Conservation (phyloP, 306 rosid genomes). For the Fagus crenata region DNA sequence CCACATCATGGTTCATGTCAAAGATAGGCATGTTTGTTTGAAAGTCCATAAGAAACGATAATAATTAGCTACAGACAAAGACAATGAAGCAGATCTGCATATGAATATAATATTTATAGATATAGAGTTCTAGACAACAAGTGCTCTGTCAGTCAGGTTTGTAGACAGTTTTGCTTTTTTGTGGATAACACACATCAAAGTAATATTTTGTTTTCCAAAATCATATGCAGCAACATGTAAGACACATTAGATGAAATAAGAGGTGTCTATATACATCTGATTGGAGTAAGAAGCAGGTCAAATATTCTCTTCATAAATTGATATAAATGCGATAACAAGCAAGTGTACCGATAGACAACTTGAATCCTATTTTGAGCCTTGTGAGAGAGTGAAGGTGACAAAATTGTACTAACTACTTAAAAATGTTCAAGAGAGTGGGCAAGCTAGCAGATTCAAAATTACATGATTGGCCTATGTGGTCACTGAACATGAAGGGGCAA, state of each 20-base stretch:
- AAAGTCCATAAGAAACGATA: slow-evolving; percentile 5
- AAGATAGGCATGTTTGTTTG: slow-evolving; percentile 19
- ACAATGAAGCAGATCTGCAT: slow-evolving; percentile 14
- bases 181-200: not conserved
- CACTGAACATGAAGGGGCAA: slow-evolving; percentile 10
- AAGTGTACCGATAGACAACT: not conserved
- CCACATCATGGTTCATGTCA: slow-evolving; percentile 15
- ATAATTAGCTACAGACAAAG: slow-evolving; percentile 27
- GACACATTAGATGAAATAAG: slow-evolving; percentile 15
- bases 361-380: slow-evolving; percentile 4
- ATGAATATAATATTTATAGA: not conserved
- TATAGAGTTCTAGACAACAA: not conserved
- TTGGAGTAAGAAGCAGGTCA: not conserved
- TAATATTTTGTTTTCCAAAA: not conserved
- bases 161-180: not conserved
- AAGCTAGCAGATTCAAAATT: not conserved
- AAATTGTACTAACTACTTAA: not conserved
- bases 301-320: not conserved
- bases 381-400: slow-evolving; percentile 8
- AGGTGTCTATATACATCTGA: not conserved
- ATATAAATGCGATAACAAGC: not conserved
- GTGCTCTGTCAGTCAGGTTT: not conserved
- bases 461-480: slow-evolving; percentile 18
- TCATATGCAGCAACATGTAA: not conserved
- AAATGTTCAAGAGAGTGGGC: not conserved